These are phyloP conservation scores for Suillus alpinus DNA, from an alignment of 768 basidiomycete species.

Conservation along the genomic window DNA sequence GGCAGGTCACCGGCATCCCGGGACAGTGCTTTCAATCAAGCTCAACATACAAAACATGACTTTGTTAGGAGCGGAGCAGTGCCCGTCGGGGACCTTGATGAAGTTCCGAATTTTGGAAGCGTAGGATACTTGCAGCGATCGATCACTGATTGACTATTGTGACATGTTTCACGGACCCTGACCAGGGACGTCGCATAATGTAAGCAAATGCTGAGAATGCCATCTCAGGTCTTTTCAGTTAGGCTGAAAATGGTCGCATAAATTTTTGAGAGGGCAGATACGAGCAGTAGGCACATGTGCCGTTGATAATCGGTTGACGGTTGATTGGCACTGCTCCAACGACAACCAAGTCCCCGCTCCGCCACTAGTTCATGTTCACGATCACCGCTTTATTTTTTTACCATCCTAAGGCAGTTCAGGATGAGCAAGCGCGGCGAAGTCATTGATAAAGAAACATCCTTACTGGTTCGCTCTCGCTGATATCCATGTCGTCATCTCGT, in stretches of 20 bases:
- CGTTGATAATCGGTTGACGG: background rate
- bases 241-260: background rate
- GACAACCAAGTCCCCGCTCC: background rate
- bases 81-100: background rate
- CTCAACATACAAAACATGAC: background rate
- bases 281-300: background rate
- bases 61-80: background rate
- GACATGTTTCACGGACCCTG: background rate
- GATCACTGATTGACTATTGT: background rate
- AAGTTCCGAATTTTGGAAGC: background rate
- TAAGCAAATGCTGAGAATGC: background rate
- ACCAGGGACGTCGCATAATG: background rate
- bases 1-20: background rate
- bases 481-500: conserved; percentile 18
- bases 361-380: background rate
- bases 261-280: background rate
- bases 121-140: background rate
- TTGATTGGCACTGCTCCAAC: background rate
- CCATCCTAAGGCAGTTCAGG: conserved; percentile 10
- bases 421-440: background rate
- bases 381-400: conserved; percentile 20
- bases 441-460: conserved; percentile 2
- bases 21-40: background rate
- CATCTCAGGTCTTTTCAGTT: background rate
- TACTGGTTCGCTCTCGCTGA: conserved; percentile 12